phyloP scores from a whole-genome alignment of 495 filamentous ascomycete genomes.

The Hypoxylon fragiforme region DNA sequence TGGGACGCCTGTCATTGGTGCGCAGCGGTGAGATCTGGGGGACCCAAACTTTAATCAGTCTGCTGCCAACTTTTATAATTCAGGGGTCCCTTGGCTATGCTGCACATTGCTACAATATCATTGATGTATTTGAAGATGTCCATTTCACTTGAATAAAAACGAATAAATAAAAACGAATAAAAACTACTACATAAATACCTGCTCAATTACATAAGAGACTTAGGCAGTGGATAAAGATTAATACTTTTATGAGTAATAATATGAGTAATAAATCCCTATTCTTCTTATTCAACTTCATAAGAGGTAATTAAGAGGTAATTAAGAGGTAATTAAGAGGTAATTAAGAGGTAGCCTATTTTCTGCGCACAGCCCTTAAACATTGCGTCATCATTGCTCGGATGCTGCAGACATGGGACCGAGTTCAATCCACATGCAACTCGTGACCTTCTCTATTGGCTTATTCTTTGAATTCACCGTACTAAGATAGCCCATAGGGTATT shows the following conservation, averaged over 20 bases:
- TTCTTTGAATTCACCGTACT: not conserved
- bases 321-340: too few relatives aligned
- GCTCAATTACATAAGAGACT: not conserved
- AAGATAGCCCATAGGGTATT: not conserved
- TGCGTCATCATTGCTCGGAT: not conserved
- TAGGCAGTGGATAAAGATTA: too few relatives aligned
- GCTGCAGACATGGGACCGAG: not conserved
- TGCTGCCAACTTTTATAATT: slow-evolving; percentile 13
- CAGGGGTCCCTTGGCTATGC: slow-evolving; percentile 18
- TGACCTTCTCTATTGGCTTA: not conserved
- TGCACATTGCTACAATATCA: too few relatives aligned
- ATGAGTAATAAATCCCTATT: too few relatives aligned
- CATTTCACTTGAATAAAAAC: not conserved
- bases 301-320: too few relatives aligned
- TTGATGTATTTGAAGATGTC: not conserved
- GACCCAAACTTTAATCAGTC: slow-evolving; percentile 29
- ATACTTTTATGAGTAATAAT: too few relatives aligned
- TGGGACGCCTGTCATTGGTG: slow-evolving; percentile 33
- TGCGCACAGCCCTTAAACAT: not conserved
- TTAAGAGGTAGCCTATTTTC: too few relatives aligned
- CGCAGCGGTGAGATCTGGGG: slow-evolving; percentile 34
- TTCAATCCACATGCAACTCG: not conserved
- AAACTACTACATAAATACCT: not conserved
- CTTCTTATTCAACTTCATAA: too few relatives aligned
- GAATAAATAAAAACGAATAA: too few relatives aligned